Evolutionary conservation across 1,284 basidiomycete genomes (phyloP).

Genomic region (Macrocystidia cucumis): DNA sequence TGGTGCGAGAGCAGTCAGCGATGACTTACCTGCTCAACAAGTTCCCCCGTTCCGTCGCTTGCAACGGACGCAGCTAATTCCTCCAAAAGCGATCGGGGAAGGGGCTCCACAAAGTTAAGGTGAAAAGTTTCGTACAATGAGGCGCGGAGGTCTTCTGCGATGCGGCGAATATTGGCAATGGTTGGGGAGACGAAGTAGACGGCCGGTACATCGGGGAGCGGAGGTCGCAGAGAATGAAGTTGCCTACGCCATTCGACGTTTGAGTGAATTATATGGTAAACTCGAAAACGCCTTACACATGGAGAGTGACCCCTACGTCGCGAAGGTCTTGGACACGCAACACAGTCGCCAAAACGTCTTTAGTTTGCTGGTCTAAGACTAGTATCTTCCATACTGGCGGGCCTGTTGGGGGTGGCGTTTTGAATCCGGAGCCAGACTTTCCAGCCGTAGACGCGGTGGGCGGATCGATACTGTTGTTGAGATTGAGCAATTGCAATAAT

Average conservation of each 20-base stretch:
- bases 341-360: conserved; percentile 94
- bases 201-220: conserved; percentile 92
- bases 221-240: conserved; percentile 83
- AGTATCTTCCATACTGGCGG: conserved; percentile 96
- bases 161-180: conserved; percentile 78
- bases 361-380: conserved; percentile 91
- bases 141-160: conserved; percentile 85
- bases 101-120: conserved; percentile 91
- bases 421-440: conserved; percentile 35
- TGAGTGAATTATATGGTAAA: no score
- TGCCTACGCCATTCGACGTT: no score
- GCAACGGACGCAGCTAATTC: conserved; percentile 90
- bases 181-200: conserved; percentile 97
- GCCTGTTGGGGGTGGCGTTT: conserved; percentile 43
- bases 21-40: conserved; percentile 65
- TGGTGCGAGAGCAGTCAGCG: no score
- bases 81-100: conserved; percentile 85
- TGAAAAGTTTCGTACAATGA: conserved; percentile 90
- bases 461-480: conserved; percentile 44
- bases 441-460: conserved; percentile 19
- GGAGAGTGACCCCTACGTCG: conserved; percentile 94
- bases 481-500: conserved; percentile 56
- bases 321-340: conserved; percentile 94
- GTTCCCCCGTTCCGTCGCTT: conserved; percentile 76
- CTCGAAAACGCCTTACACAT: conserved; percentile 54